Conservation (phyloP, 495 filamentous ascomycete species). For the Podospora appendiculata region DNA sequence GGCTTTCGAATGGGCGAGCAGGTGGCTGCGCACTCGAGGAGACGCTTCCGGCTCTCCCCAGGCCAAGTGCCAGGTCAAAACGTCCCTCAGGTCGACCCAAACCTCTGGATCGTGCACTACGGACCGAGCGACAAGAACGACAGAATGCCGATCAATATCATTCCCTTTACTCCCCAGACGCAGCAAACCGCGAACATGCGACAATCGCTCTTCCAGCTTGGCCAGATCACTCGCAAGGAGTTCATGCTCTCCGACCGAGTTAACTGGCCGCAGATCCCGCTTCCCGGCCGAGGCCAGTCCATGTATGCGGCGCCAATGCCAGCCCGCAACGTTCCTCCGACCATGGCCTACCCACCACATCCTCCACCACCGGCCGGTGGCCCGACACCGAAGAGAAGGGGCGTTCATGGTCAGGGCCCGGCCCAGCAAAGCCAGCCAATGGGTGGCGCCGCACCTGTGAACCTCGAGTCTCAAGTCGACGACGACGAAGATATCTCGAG, state of each 20-base stretch:
- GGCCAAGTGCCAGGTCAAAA: conserved; percentile 51
- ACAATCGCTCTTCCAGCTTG: conserved; percentile 62
- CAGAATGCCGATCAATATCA: conserved; percentile 55
- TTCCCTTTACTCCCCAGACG: conserved; percentile 50
- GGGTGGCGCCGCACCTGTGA: conserved; percentile 11
- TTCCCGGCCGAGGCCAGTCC: conserved; percentile 47
- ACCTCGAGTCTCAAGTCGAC: conserved; percentile 53
- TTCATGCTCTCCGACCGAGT: conserved; percentile 85
- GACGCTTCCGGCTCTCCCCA: conserved; percentile 73
- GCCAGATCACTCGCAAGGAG: conserved; percentile 79
- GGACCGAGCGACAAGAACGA: conserved; percentile 61
- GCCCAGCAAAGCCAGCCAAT: conserved; percentile 20
- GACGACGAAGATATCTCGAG: conserved; percentile 83
- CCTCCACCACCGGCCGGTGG: conserved; percentile 22
- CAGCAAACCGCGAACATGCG: conserved; percentile 57
- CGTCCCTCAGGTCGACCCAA: conserved; percentile 61
- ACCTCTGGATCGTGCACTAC: conserved; percentile 94
- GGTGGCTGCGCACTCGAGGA: conserved; percentile 63
- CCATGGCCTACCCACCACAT: conserved; percentile 46
- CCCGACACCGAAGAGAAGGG: conserved; percentile 38
- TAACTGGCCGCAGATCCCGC: conserved; percentile 80
- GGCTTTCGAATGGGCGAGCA: conserved; percentile 68
- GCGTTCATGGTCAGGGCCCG: conserved; percentile 17
- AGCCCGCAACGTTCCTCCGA: conserved; percentile 35
- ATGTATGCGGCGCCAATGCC: conserved; percentile 29